Evolutionary conservation across 1,139 yeast species (phyloP).

Genomic region (Kodamaea suecica): DNA sequence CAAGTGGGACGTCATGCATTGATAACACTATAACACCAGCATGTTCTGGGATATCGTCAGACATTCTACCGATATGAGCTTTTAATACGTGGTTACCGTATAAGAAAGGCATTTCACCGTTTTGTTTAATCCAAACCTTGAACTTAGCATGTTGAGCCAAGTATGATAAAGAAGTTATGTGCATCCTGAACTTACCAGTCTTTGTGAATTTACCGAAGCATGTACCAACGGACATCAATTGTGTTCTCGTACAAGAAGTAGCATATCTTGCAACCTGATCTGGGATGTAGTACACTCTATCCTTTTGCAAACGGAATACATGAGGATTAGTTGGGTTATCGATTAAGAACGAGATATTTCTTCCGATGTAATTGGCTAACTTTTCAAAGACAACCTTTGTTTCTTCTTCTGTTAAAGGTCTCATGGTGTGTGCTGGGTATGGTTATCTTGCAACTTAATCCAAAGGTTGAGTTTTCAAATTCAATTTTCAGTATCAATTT

Average conservation of each 20-base stretch:
- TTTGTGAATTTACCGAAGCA: constrained; percentile 97
- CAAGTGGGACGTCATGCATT: constrained; percentile 91
- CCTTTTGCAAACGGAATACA: constrained; percentile 93
- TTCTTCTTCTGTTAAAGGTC: constrained; percentile 95
- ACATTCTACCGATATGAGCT: constrained; percentile 95
- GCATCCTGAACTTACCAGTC: constrained; percentile 93
- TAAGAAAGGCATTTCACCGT: constrained; percentile 97
- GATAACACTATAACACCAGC: constrained; percentile 91
- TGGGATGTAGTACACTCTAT: constrained; percentile 88
- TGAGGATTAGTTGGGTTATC: constrained; percentile 89
- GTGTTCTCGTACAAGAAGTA: constrained; percentile 83
- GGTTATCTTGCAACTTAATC: too few relatives aligned
- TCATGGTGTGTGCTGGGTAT: constrained; percentile 46
- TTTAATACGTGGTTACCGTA: constrained; percentile 96
- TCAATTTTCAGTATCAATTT: too few relatives aligned
- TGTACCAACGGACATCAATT: constrained; percentile 87
- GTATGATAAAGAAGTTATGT: constrained; percentile 83
- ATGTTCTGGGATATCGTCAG: constrained; percentile 97
- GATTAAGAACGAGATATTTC: constrained; percentile 84
- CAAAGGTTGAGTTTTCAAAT: too few relatives aligned
- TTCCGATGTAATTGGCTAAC: constrained; percentile 91
- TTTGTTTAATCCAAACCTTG: constrained; percentile 93
- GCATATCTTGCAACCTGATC: constrained; percentile 84
- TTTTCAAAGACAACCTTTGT: constrained; percentile 95
- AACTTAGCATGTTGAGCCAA: constrained; percentile 86